phyloP scores from a whole-genome alignment of 768 basidiomycete species.

The Sutorius australiensis region DNA sequence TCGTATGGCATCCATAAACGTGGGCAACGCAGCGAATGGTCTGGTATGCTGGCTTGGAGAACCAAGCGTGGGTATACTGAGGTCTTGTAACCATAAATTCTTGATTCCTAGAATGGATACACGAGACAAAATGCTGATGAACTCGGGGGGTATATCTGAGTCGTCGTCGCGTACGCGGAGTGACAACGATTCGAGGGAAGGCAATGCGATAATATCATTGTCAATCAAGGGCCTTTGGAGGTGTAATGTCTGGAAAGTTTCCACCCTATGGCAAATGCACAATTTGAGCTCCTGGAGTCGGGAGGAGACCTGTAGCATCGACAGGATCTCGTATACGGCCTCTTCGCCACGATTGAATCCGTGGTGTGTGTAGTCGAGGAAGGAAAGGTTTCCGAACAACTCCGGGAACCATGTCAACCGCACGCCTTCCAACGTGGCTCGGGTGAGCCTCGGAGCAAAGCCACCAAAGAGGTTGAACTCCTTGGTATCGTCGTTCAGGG shows the following conservation, averaged over 20 bases:
- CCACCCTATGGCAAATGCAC: constrained; percentile 45
- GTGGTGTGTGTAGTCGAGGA: constrained; percentile 70
- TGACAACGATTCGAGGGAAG: constrained; percentile 44
- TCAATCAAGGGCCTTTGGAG: constrained; percentile 18
- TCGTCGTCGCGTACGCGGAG: constrained; percentile 51
- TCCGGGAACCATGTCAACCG: constrained; percentile 60
- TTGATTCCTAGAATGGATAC: constrained; percentile 46
- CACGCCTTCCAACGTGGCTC: constrained; percentile 59
- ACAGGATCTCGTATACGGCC: constrained; percentile 54
- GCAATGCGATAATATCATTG: constrained; percentile 39
- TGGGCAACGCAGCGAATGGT: constrained; percentile 42
- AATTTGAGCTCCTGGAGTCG: constrained; percentile 53
- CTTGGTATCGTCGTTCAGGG: constrained; percentile 65
- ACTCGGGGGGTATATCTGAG: constrained; percentile 62
- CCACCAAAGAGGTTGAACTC: constrained; percentile 64
- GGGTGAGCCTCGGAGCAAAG: constrained; percentile 51
- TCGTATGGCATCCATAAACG: constrained; percentile 6
- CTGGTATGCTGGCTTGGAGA: neutral
- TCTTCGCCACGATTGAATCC: constrained; percentile 57
- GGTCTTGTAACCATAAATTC: constrained; percentile 47
- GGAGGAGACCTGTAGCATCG: constrained; percentile 53
- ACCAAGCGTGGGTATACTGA: constrained; percentile 7
- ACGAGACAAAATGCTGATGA: constrained; percentile 49
- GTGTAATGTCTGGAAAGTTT: constrained; percentile 15
- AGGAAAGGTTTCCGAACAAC: constrained; percentile 57